A percentile compares a stretch with the other conserved stretches of the same genome.
These are phyloP conservation scores for Macrophomina tecta DNA, from an alignment of 2,329 filamentous ascomycete genomes.

Conservation along the genomic window DNA sequence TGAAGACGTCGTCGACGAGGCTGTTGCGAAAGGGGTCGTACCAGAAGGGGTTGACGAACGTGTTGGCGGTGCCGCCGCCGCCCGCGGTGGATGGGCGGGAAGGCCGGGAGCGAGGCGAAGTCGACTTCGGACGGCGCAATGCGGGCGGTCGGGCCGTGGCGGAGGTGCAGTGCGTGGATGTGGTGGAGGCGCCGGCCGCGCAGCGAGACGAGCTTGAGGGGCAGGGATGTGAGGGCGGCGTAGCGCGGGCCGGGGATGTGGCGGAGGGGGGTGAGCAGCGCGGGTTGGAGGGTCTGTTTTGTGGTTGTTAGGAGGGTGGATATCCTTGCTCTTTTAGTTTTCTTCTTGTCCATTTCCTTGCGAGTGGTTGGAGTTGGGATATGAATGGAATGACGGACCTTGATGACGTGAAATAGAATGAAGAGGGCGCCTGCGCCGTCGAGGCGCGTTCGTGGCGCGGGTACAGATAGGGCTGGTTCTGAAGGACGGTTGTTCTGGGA, in stretches of 20 bases:
- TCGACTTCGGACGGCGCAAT: slow-evolving; percentile 40
- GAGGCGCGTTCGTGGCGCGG: no score
- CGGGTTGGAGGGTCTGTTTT: not conserved
- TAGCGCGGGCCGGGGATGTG: slow-evolving; percentile 16
- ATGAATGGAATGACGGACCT: no score
- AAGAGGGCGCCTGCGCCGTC: no score
- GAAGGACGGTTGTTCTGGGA: no score
- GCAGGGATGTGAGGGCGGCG: not conserved
- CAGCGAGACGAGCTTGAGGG: not conserved
- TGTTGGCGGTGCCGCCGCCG: slow-evolving; percentile 54
- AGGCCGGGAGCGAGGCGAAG: slow-evolving; percentile 38
- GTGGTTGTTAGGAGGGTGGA: no score
- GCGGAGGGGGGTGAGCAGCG: slow-evolving; percentile 31
- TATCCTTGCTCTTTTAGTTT: no score
- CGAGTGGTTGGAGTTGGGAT: no score
- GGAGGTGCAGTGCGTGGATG: slow-evolving; percentile 45
- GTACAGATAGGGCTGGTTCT: no score
- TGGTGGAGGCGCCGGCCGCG: not conserved
- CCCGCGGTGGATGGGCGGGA: slow-evolving; percentile 39
- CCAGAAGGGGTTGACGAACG: slow-evolving; percentile 58
- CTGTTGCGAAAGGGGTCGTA: slow-evolving; percentile 66
- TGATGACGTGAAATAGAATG: no score
- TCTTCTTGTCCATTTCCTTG: no score
- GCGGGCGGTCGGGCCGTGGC: slow-evolving; percentile 41
- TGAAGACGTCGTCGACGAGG: not conserved